These are phyloP conservation scores for Lactarius hatsudake DNA, from an alignment of 768 basidiomycete genomes.

Conservation along the genomic window DNA sequence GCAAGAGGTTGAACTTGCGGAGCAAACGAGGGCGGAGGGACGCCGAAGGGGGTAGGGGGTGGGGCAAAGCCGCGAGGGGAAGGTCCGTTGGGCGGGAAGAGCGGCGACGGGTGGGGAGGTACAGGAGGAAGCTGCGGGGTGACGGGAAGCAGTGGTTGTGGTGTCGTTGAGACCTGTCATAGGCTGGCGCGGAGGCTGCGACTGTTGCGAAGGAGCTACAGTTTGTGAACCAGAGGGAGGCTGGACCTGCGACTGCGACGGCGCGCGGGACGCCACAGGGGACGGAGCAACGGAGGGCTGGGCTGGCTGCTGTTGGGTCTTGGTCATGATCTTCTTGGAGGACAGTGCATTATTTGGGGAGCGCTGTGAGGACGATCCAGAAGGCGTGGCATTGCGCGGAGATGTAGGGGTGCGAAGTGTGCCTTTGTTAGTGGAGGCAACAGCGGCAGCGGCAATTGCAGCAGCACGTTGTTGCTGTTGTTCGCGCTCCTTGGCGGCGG, in stretches of 20 bases:
- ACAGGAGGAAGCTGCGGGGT: constrained; percentile 35
- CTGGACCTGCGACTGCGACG: constrained; percentile 39
- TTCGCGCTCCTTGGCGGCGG: constrained; percentile 34
- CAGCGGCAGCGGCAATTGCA: constrained; percentile 39
- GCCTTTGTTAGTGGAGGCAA: constrained; percentile 39
- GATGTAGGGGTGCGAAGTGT: constrained; percentile 48
- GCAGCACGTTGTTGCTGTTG: constrained; percentile 43
- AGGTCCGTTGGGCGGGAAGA: constrained; percentile 47
- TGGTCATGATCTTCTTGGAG: constrained; percentile 63
- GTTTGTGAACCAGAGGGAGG: constrained; percentile 30
- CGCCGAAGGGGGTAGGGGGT: constrained; percentile 48
- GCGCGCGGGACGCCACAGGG: constrained; percentile 34
- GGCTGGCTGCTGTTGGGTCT: constrained; percentile 33
- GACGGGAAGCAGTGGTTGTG: constrained; percentile 45
- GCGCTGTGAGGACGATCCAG: constrained; percentile 48
- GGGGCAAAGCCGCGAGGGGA: constrained; percentile 41
- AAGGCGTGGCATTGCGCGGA: constrained; percentile 45
- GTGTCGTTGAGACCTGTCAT: constrained; percentile 49
- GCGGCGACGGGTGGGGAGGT: constrained; percentile 20
- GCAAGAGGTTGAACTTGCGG: constrained; percentile 48
- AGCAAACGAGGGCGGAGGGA: constrained; percentile 42
- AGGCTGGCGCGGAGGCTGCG: constrained; percentile 41
- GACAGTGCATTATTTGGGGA: constrained; percentile 46
- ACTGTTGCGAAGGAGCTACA: constrained; percentile 34
- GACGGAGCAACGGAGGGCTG: constrained; percentile 26